Evolutionary conservation across 768 basidiomycete species (phyloP), one percentile per base, ranked within the genome.

Genomic region (Phylloporus rhodoxanthus): DNA sequence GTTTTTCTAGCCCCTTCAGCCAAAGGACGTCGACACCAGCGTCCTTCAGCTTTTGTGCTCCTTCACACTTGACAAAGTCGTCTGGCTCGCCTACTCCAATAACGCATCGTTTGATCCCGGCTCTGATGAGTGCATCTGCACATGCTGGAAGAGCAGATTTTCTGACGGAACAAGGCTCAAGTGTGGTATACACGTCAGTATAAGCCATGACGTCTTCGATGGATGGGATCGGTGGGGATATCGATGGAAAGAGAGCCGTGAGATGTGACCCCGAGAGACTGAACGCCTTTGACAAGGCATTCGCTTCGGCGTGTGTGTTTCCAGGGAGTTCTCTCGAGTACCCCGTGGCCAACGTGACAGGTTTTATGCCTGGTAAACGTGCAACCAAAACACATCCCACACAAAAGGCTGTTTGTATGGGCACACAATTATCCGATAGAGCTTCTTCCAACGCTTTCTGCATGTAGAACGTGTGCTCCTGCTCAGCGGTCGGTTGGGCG

Each of bases 301-400:
- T 95, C 20, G 92, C 91, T 71, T 99, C 95, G 10, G 94, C 95
- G 66, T 99, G 95, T 3, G 95, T 97, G 63, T 98, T 98, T 46
- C 94, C 95, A 4, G 81, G 74, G 0, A 97, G 75, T 63, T 97
- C 93, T 60, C 96, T 78, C 21, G 94, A 97, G 70, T 84, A 92
- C 15, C 92, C 92, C 2, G 83, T 83, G 11, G 90, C 72, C 30
- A 98, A 68, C 39, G 87, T 69, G 47, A 81, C 69, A 4, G 82
- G 73, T 13, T 61, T 34, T 36, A 61, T 58, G 39, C 63, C 55
- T 15, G 81, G 76, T 49, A 69, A 68, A 38, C 69, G 72, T 17
- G 72, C 70, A 3, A 81, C 79, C 45, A 95, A 68, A 30, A 91
- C 77, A 58, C 88, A 91, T 20, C 93, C 92, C n/a, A 96, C 92